A percentile compares a stretch with the other conserved stretches of the same genome.
Conservation (phyloP, 2,329 filamentous ascomycete genomes). For the Penicillium sp. region DNA sequence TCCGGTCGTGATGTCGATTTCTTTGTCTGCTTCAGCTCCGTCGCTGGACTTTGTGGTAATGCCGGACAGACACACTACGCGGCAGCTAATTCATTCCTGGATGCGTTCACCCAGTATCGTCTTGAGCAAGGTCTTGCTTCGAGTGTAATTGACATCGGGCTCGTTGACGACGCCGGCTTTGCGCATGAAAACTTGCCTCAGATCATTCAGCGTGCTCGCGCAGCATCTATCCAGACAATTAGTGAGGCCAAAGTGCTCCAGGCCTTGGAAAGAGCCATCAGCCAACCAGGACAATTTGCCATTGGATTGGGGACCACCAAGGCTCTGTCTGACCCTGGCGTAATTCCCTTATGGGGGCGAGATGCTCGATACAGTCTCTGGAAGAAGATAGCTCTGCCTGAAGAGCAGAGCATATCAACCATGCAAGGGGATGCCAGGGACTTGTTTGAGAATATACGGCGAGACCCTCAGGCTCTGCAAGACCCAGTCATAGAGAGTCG, state of each 20-base stretch:
- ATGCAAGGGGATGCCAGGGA: neutral
- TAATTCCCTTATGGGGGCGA: constrained; percentile 8
- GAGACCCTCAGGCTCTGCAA: neutral
- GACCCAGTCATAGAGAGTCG: neutral
- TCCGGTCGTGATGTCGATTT: constrained; percentile 18
- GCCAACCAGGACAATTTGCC: too few species aligned
- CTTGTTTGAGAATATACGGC: neutral
- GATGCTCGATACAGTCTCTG: constrained; percentile 14
- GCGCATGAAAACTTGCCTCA: neutral
- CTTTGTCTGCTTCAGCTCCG: constrained; percentile 38
- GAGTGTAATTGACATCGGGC: constrained; percentile 1
- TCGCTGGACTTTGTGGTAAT: constrained; percentile 39
- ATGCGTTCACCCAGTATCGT: constrained; percentile 33
- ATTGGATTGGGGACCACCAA: constrained; percentile 12
- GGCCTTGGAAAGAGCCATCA: too few species aligned
- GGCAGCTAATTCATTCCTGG: constrained; percentile 39
- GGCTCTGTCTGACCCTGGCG: constrained; percentile 6
- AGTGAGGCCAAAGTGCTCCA: too few species aligned
- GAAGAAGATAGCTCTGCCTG: constrained; percentile 1
- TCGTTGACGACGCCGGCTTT: neutral
- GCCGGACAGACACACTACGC: constrained; percentile 48
- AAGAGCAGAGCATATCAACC: neutral
- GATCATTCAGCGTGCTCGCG: too few species aligned
- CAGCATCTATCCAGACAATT: too few species aligned
- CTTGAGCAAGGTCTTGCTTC: constrained; percentile 23